Evolutionary conservation across 768 basidiomycete species (phyloP).

Genomic region (Panellus pusillus): DNA sequence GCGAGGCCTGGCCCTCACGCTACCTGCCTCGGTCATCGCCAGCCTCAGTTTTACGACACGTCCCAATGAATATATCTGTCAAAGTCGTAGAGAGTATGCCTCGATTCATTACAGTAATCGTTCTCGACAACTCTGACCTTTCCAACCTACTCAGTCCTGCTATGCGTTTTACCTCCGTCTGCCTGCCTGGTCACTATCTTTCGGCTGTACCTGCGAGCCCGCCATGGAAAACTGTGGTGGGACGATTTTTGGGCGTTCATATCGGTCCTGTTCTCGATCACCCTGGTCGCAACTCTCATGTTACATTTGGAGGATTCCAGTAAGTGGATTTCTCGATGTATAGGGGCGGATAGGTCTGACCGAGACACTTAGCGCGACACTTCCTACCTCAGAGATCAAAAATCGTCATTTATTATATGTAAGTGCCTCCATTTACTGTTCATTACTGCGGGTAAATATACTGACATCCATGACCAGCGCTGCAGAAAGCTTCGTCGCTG

Average conservation of each 20-base stretch:
- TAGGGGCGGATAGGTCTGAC: neutral
- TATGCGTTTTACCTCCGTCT: neutral
- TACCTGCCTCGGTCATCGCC: no score
- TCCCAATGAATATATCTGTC: no score
- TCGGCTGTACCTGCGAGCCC: neutral
- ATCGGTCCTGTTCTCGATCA: neutral
- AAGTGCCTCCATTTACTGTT: neutral
- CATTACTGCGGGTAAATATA: neutral
- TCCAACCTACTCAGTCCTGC: neutral
- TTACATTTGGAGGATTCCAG: neutral
- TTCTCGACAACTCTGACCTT: neutral
- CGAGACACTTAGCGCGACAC: neutral
- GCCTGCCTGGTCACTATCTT: slow-evolving; percentile 1
- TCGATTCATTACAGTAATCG: neutral
- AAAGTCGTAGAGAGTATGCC: neutral
- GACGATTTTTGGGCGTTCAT: slow-evolving; percentile 5
- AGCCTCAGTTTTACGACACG: neutral
- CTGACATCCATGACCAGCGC: neutral
- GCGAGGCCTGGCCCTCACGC: no score
- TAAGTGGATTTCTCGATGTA: neutral
- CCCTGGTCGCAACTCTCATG: neutral
- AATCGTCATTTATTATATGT: no score
- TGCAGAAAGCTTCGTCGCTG: slow-evolving; percentile 24
- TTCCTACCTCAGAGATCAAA: no score
- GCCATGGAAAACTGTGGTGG: neutral